Conservation (phyloP, 1,284 basidiomycete genomes). For the Ustilago trichophora region DNA sequence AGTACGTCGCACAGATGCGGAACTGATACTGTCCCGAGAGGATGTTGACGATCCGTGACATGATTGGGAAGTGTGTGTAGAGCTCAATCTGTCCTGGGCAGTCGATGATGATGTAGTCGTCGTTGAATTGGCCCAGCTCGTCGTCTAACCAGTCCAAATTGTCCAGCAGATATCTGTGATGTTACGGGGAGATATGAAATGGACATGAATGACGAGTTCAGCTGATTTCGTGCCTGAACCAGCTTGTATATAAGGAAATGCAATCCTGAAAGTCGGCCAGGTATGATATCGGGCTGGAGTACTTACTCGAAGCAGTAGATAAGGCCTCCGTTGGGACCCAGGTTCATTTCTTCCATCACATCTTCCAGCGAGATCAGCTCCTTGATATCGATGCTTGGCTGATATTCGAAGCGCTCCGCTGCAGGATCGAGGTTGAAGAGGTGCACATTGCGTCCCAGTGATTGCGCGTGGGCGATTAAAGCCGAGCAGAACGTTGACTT, state of each 20-base stretch:
- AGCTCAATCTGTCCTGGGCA: constrained; percentile 99
- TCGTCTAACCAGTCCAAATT: constrained; percentile 99
- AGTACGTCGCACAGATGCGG: constrained; percentile 72
- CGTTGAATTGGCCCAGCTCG: constrained; percentile 86
- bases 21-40: constrained; percentile 66
- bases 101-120: constrained; percentile 97
- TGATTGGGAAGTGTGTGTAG: constrained; percentile 96
- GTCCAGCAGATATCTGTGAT: constrained; percentile 84
- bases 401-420: constrained; percentile 91
- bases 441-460: constrained; percentile 84
- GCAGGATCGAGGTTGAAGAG: constrained; percentile 98
- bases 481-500: constrained; percentile 94
- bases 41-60: constrained; percentile 82
- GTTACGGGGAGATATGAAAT: no score
- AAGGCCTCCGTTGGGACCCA: constrained; percentile 96
- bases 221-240: no score
- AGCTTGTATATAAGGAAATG: not conserved
- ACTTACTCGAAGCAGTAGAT: constrained; percentile 99
- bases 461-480: constrained; percentile 87
- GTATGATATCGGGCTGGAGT: no score
- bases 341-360: constrained; percentile 93
- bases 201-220: not conserved
- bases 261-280: no score
- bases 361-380: constrained; percentile 93
- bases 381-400: constrained; percentile 91